phyloP scores from a whole-genome alignment of 495 filamentous ascomycete genomes.

The Penicillium flavigenum region DNA sequence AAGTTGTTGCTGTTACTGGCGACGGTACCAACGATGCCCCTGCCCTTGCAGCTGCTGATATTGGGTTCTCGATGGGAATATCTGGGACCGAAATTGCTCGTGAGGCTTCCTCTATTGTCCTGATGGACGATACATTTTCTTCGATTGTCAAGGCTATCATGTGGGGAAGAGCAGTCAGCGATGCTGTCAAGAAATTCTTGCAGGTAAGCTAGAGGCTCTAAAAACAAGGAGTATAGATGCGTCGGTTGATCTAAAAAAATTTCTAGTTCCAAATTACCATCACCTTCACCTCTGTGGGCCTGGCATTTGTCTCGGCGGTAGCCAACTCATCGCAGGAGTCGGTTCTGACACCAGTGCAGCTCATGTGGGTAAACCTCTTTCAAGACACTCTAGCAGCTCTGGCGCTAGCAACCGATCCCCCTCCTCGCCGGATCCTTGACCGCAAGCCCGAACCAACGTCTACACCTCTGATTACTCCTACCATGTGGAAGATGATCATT shows the following conservation, averaged over 20 bases:
- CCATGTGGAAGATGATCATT: conserved; percentile 81
- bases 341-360: conserved; percentile 69
- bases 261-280: conserved; percentile 74
- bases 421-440: conserved; percentile 58
- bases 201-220: conserved; percentile 35
- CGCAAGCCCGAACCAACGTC: conserved; percentile 66
- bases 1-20: conserved; percentile 71
- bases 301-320: conserved; percentile 69
- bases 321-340: conserved; percentile 54
- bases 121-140: conserved; percentile 79
- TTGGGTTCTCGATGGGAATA: conserved; percentile 83
- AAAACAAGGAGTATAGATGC: not conserved
- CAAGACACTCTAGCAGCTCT: conserved; percentile 80
- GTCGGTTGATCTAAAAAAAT: conserved; percentile 19
- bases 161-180: conserved; percentile 76
- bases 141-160: conserved; percentile 74
- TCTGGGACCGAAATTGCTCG: conserved; percentile 78
- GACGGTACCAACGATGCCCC: conserved; percentile 81
- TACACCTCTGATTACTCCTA: conserved; percentile 63
- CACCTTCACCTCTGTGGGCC: conserved; percentile 71
- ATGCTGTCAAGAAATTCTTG: conserved; percentile 74
- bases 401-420: conserved; percentile 71
- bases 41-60: conserved; percentile 71
- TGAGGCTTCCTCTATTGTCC: conserved; percentile 74
- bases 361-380: conserved; percentile 81